These are phyloP conservation scores for Cercospora sojina DNA, from an alignment of 2,329 filamentous ascomycete genomes.

Conservation along the genomic window DNA sequence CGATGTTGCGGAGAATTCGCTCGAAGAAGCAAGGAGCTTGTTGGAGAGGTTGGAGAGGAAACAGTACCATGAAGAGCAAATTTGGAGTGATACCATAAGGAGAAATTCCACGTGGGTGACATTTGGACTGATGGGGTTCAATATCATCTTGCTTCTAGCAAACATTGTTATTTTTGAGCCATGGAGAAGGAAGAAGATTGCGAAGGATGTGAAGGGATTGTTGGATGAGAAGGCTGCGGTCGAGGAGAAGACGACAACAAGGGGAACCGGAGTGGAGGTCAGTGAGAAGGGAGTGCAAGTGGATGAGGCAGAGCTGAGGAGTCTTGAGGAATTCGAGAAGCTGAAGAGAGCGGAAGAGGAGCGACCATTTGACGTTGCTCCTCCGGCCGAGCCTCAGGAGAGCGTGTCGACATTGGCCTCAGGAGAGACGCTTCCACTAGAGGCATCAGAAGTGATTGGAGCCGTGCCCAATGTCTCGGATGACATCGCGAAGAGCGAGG, in stretches of 20 bases:
- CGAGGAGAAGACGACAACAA: constrained; percentile 31
- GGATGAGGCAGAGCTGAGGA: constrained; percentile 23
- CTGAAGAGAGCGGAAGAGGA: constrained; percentile 2
- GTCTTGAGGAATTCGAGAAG: neutral
- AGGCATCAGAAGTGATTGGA: constrained; percentile 24
- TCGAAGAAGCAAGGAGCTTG: constrained; percentile 72
- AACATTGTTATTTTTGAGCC: constrained; percentile 73
- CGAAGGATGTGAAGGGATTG: constrained; percentile 70
- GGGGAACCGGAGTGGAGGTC: constrained; percentile 3
- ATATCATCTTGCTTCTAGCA: constrained; percentile 82
- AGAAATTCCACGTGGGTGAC: constrained; percentile 98
- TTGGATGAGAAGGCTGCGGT: constrained; percentile 64
- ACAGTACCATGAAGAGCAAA: constrained; percentile 97
- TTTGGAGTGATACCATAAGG: constrained; percentile 97
- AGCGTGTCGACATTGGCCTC: constrained; percentile 21
- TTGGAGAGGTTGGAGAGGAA: constrained; percentile 81
- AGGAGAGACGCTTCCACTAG: constrained; percentile 30
- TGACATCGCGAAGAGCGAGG: neutral
- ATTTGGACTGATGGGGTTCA: constrained; percentile 96
- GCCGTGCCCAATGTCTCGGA: constrained; percentile 9
- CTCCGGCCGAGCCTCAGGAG: constrained; percentile 4
- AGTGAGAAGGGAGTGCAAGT: constrained; percentile 28
- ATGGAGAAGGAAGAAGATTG: constrained; percentile 78
- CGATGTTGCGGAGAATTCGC: constrained; percentile 71
- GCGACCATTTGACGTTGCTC: constrained; percentile 12